A percentile compares a stretch with the other conserved stretches of the same genome.
These are phyloP conservation scores for Blastocystis sp. DNA, from an alignment of 352 stramenopile genomes.

Conservation along the genomic window DNA sequence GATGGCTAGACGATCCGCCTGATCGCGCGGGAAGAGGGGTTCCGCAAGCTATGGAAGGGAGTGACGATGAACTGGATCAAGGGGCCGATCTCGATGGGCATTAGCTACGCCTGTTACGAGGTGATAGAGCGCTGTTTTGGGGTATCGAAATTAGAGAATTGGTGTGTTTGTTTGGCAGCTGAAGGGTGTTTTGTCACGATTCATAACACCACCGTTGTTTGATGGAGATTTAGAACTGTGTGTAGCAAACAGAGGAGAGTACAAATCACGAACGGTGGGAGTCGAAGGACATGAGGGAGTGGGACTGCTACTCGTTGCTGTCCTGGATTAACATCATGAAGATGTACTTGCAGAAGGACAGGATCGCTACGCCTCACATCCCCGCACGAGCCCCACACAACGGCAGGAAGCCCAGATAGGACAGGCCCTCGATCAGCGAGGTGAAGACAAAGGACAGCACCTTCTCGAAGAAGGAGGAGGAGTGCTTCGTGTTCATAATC, in stretches of 20 bases:
- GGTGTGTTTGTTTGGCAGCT: background rate
- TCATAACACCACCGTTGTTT: too few relatives aligned
- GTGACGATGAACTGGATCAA: conserved; percentile 86
- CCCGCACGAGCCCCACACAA: background rate
- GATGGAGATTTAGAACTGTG: too few relatives aligned
- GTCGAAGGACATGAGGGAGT: too few relatives aligned
- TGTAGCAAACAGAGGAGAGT: background rate
- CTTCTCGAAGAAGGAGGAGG: background rate
- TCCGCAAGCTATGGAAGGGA: conserved; percentile 82
- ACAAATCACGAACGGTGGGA: too few relatives aligned
- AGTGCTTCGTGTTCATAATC: conserved; percentile 28
- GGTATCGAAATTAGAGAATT: conserved; percentile 70
- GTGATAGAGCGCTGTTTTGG: conserved; percentile 75
- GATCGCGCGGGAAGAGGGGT: conserved; percentile 75
- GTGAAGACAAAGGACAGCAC: conserved; percentile 43
- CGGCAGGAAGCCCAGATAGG: conserved; percentile 21
- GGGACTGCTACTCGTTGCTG: background rate
- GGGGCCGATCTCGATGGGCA: conserved; percentile 81
- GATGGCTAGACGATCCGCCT: conserved; percentile 68
- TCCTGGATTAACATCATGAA: conserved; percentile 37
- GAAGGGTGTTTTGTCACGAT: too few relatives aligned
- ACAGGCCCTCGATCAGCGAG: conserved; percentile 34
- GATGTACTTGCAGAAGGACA: conserved; percentile 43
- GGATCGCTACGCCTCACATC: background rate
- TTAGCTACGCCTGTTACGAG: conserved; percentile 84